Evolutionary conservation across 345 rosid species (phyloP).

Genomic region (Orychophragmus violaceus): DNA sequence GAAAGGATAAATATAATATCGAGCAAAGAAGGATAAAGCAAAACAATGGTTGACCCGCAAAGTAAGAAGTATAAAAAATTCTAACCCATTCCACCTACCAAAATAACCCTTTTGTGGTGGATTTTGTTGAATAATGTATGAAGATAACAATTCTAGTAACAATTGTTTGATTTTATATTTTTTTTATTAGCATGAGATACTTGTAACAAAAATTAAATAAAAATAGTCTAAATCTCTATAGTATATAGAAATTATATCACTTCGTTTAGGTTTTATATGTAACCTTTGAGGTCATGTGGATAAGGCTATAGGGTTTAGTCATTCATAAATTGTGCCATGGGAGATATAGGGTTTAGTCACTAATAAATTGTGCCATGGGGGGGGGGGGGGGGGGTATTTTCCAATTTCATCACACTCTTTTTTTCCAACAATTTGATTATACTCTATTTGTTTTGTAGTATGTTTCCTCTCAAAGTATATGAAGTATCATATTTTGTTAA

Average conservation of each 20-base stretch:
- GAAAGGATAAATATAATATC: background rate
- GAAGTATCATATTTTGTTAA: no score
- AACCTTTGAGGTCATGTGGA: no score
- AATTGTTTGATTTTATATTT: background rate
- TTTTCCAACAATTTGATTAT: no score
- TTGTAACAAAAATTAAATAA: background rate
- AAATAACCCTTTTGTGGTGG: background rate
- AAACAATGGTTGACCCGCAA: constrained; percentile 5
- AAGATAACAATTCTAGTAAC: background rate
- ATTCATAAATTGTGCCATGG: background rate
- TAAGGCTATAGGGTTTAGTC: background rate
- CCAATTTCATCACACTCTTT: no score
- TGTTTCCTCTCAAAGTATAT: no score
- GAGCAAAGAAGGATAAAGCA: background rate
- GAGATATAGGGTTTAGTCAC: no score
- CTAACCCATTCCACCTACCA: background rate
- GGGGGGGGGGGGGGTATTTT: no score
- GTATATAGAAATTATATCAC: no score
- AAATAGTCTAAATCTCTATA: no score
- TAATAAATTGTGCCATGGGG: no score
- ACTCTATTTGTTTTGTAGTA: no score
- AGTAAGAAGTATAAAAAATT: background rate
- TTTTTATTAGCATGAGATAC: background rate
- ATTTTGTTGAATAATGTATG: background rate
- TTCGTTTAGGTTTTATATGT: no score